A percentile compares a stretch with the other conserved stretches of the same genome.
Conservation (phyloP, 441 rosid species). For the Populus hybrid region DNA sequence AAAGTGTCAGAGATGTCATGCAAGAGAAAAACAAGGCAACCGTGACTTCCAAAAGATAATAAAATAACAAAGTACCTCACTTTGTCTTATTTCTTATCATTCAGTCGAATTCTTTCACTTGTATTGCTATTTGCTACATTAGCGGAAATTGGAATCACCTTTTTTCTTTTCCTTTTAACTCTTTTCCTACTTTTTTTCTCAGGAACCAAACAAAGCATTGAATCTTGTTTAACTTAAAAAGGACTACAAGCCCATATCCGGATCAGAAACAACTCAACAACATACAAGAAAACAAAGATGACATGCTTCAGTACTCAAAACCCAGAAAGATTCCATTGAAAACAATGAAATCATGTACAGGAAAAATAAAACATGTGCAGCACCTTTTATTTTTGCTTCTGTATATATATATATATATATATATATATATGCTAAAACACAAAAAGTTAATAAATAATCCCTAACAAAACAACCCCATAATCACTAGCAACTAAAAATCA, state of each 20-base stretch:
- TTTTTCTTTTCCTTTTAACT: no score
- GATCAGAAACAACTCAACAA: neutral
- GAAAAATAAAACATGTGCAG: neutral
- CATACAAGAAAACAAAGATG: constrained; percentile 4
- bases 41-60: neutral
- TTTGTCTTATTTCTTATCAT: neutral
- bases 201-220: constrained; percentile 15
- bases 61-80: neutral
- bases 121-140: neutral
- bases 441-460: neutral
- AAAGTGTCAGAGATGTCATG: constrained; percentile 3
- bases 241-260: neutral
- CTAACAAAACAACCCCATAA: neutral
- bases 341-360: neutral
- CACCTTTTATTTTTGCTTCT: neutral
- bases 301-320: neutral
- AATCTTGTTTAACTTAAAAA: neutral
- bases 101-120: neutral
- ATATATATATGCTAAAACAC: neutral
- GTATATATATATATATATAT: no score
- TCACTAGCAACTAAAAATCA: neutral
- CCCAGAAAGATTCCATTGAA: neutral
- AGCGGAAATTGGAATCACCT: neutral
- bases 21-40: neutral
- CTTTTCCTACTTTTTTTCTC: constrained; percentile 4